Evolutionary conservation across 2,329 filamentous ascomycete species (phyloP).

Genomic region (Allantophomopsis cytisporea): DNA sequence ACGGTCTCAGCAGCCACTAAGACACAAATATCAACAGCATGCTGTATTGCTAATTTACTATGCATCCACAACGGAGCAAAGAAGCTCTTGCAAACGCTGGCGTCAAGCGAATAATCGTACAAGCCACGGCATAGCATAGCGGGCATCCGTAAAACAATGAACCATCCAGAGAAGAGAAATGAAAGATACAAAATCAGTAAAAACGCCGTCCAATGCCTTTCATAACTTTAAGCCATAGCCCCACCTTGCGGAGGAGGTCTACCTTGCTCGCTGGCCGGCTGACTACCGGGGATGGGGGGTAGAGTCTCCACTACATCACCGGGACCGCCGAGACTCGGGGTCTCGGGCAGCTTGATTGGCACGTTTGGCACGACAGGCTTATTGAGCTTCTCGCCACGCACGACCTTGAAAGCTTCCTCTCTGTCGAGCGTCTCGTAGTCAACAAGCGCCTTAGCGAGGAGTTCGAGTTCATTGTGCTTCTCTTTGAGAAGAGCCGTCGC

Average conservation of each 20-base stretch:
- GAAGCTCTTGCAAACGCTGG: too few species aligned
- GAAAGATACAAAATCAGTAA: too few species aligned
- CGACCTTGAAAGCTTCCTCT: slow-evolving; percentile 81
- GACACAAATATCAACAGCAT: too few species aligned
- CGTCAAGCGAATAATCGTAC: too few species aligned
- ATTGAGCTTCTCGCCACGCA: slow-evolving; percentile 70
- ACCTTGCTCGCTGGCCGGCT: neutral
- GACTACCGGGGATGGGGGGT: slow-evolving; percentile 2
- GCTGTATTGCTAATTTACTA: too few species aligned
- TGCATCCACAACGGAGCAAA: too few species aligned
- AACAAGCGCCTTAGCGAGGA: slow-evolving; percentile 76
- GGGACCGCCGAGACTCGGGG: neutral
- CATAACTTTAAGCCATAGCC: slow-evolving; percentile 2
- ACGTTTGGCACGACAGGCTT: slow-evolving; percentile 47
- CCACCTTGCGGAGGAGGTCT: slow-evolving; percentile 2
- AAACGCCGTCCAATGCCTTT: neutral
- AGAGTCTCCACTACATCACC: neutral
- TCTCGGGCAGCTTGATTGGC: slow-evolving; percentile 54
- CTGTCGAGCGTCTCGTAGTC: slow-evolving; percentile 89
- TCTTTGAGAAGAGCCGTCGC: slow-evolving; percentile 57
- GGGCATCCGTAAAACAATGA: too few species aligned
- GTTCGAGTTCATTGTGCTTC: slow-evolving; percentile 74
- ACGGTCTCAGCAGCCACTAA: too few species aligned
- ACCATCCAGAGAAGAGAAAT: too few species aligned
- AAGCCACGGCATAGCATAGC: too few species aligned